Evolutionary conservation across 441 rosid genomes (phyloP).

Genomic region (Viola pubescens): DNA sequence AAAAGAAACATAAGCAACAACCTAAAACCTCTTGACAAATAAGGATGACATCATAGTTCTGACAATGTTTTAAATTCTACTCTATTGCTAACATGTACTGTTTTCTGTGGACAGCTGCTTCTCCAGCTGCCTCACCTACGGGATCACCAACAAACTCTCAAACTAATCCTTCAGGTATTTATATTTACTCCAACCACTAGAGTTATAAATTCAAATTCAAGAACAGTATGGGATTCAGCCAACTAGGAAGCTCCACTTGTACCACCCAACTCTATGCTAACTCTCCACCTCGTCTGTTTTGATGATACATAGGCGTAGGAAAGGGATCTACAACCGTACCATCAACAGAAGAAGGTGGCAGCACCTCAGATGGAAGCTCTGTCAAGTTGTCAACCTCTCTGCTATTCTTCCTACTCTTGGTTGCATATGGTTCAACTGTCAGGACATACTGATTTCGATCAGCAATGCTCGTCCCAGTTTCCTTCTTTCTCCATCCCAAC

Average conservation of each 20-base stretch:
- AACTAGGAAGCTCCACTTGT: neutral
- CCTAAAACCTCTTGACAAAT: neutral
- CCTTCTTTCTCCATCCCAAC: neutral
- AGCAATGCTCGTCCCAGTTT: neutral
- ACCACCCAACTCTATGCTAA: neutral
- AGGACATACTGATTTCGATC: slow-evolving; percentile 24
- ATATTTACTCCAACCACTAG: neutral
- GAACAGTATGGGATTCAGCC: neutral
- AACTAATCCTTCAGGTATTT: slow-evolving; percentile 43
- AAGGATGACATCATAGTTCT: neutral
- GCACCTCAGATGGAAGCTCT: slow-evolving; percentile 53
- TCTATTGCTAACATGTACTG: slow-evolving; percentile 9
- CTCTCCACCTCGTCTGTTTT: neutral
- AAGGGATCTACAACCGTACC: slow-evolving; percentile 64
- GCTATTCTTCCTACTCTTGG: slow-evolving; percentile 40
- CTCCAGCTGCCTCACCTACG: slow-evolving; percentile 61
- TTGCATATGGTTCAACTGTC: slow-evolving; percentile 42
- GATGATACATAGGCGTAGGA: slow-evolving; percentile 27
- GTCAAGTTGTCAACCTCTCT: slow-evolving; percentile 43
- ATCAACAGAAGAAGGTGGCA: slow-evolving; percentile 38
- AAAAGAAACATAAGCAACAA: neutral
- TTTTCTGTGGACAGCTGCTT: slow-evolving; percentile 40
- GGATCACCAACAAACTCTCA: slow-evolving; percentile 45
- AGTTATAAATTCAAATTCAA: neutral
- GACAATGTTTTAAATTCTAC: neutral